Evolutionary conservation across 768 basidiomycete species (phyloP).

Genomic region (Neoboletus magnificus): DNA sequence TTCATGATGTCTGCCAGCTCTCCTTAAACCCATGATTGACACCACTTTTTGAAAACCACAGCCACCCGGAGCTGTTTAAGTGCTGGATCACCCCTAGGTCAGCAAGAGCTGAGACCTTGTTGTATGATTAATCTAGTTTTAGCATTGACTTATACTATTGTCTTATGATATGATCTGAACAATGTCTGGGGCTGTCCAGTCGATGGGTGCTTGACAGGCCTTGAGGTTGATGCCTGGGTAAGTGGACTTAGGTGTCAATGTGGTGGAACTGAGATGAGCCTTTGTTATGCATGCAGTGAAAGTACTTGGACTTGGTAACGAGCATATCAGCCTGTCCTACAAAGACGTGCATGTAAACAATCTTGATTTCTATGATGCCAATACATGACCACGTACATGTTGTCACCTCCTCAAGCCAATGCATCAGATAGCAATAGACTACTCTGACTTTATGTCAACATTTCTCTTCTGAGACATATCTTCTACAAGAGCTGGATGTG

Average conservation of each 20-base stretch:
- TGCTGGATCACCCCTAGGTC: no score
- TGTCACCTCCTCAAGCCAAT: conserved; percentile 84
- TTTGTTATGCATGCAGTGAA: conserved; percentile 83
- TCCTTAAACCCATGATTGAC: no score
- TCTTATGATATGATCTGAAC: conserved; percentile 55
- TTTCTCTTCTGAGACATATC: conserved; percentile 42
- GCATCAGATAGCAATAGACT: conserved; percentile 85
- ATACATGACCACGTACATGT: conserved; percentile 58
- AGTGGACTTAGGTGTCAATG: conserved; percentile 66
- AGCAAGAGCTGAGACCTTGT: no score
- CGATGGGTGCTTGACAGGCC: conserved; percentile 54
- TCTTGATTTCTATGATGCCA: neutral
- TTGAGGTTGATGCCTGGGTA: conserved; percentile 90
- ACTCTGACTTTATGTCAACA: conserved; percentile 56
- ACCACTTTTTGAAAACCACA: no score
- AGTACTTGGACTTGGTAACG: conserved; percentile 87
- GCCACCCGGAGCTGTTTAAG: no score
- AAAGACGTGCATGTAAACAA: neutral
- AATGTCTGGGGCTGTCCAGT: conserved; percentile 49
- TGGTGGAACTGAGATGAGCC: conserved; percentile 69
- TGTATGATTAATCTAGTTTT: no score
- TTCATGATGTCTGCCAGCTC: no score
- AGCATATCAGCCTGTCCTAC: conserved; percentile 87
- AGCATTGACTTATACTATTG: no score
- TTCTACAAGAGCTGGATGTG: conserved; percentile 61